Evolutionary conservation across 257 asterid genomes (phyloP), one percentile per base, ranked within the genome.

Genomic region (Solanum paucissectum): DNA sequence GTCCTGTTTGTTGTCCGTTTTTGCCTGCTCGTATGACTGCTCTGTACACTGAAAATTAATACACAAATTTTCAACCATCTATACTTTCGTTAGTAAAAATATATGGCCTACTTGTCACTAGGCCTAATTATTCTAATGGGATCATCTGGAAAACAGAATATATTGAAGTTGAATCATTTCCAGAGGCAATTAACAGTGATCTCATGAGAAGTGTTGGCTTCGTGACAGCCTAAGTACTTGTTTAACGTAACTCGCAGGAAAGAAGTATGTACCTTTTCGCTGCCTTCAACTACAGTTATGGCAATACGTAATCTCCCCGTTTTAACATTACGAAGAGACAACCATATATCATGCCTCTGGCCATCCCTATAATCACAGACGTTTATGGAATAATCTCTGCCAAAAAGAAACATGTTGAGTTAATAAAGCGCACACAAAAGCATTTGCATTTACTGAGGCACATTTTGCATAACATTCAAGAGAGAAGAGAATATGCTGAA

Each of bases 241-340:
- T 44, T 44, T 2, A 79, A 71, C 2, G 9, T 40, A 29, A 20
- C 69, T 10, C 18, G 8, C 86, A 32, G 9, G 71, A 49, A 49
- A 82, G 68, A 82, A 49, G 21, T 52, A 32, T 52, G 34, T 93
- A 97, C 99, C 99, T 96, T 94, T 88, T 46, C 92, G 83, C 88
- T 88, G 83, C 79, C 91, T 89, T 93, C 94, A n/a, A 88, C 55
- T 73, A 97, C 96, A 33, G 98, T 94, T 62, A 97, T 76, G 21
- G 98, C 99, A 89, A 97, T 93, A 92, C 84, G 98, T 90, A 97
- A 83, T 87, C 99, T 91, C 91, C 99, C 99, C 88, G 88, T 89
- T 90, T 95, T 97, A 62, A 94, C 92, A 86, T 93, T 94, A 91
- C 92, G 92, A 74, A 97, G 98, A 87, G 98, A 89, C 94, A 97